A percentile compares a stretch with the other conserved stretches of the same genome.
Conservation (phyloP, 306 rosid genomes). For the peach (Prunus persica) region Prunus_persica_NCBIv2 NC_034010.1:3724001-3724500, state of each 20-base stretch:
- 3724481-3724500: not conserved
- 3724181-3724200: not conserved
- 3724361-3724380: constrained; percentile 14
- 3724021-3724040: no score
- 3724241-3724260: not conserved
- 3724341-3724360: constrained; percentile 32
- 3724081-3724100: no score
- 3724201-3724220: not conserved
- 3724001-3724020: no score
- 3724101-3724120: no score
- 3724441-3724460: constrained; percentile 12
- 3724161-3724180: not conserved
- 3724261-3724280: not conserved
- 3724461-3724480: constrained; percentile 2
- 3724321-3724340: constrained; percentile 1
- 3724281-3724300: not conserved
- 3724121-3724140: no score
- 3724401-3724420: not conserved
- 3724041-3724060: no score
- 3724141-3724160: not conserved
- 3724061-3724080: no score
- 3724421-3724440: not conserved
- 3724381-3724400: constrained; percentile 6
- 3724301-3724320: constrained; percentile 19
- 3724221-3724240: not conserved